Evolutionary conservation across 2,329 filamentous ascomycete species (phyloP), one percentile per base, ranked within the genome.

Genomic region (Trichoderma pleuroti): DNA sequence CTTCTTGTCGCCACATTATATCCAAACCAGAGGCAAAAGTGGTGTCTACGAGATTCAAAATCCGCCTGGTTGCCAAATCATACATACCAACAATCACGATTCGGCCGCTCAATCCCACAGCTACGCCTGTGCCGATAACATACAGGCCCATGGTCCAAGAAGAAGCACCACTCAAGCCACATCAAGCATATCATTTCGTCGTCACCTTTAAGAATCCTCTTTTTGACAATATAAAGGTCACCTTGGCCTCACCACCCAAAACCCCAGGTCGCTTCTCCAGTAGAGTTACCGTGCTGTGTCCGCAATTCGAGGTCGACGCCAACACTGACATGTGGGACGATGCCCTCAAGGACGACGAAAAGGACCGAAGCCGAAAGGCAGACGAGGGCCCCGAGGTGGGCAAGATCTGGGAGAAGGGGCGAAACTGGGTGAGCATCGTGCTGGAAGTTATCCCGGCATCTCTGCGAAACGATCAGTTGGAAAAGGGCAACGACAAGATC

Each of bases 351-450:
- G 88, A 86, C 72, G 81, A 84, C 34, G 78, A 74, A 30, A 72
- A 70, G 71, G 79, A 81, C 78, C 79, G 78, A 78, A 79, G 77
- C 74, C 77, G 76, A 78, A 82, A 76, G 75, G 78, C 78, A 76
- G 83, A 82, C 76, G 82, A 80, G 72, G 87, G 89, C 62, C 88
- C 92, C 18, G 94, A 97, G 80, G 93, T 93, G 0, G 96, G 95
- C 66, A 98, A 98, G 81, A 90, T 98, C n/a, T 99, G 93, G 92
- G 94, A 98, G 73, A 88, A 91, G 68, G 95, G 94, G 0, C 86
- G 94, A 42, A 99, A 98, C 80, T 98, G 94, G 93, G 96, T 96
- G 18, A 96, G 91, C 74, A 93, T 99, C 12, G 92, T 98, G 24
- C 85, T 99, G 30, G 96, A 99, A 79, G 91, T 99, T 16, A 88